Percentiles rank a stretch among this genome's conserved stretches.
Conservation (phyloP, 805 yeast species). For the Yarrowia sp. region DNA sequence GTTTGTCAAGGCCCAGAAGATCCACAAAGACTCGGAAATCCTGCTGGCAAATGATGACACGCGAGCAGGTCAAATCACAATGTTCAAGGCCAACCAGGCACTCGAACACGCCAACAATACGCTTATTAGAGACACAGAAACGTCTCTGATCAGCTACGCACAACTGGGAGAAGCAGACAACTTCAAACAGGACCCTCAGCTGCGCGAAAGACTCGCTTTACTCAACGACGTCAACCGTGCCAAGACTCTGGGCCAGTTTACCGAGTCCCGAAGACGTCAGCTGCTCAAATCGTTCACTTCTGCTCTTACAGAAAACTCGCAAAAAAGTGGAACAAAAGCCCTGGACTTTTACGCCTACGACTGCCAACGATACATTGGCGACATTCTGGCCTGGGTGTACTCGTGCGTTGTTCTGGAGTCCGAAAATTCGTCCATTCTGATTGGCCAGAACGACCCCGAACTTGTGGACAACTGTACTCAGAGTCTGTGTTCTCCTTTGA, state of each 20-base stretch:
- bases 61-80: constrained; percentile 23
- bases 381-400: constrained; percentile 83
- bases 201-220: constrained; percentile 37
- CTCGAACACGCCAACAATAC: constrained; percentile 64
- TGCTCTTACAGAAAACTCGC: constrained; percentile 35
- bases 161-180: constrained; percentile 28
- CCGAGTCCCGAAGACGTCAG: constrained; percentile 62
- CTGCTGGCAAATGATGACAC: constrained; percentile 49
- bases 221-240: constrained; percentile 45
- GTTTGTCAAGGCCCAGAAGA: constrained; percentile 66
- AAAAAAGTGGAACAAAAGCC: constrained; percentile 42
- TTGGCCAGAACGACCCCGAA: constrained; percentile 42
- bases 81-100: constrained; percentile 43
- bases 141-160: constrained; percentile 43
- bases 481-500: constrained; percentile 57
- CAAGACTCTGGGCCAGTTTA: constrained; percentile 48
- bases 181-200: constrained; percentile 27
- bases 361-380: constrained; percentile 79
- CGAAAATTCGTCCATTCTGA: constrained; percentile 65
- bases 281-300: constrained; percentile 63
- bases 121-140: constrained; percentile 50
- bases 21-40: constrained; percentile 65
- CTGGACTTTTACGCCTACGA: constrained; percentile 69
- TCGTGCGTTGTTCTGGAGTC: constrained; percentile 81
- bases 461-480: constrained; percentile 51